Base-by-base conservation (phyloP, 2,329 filamentous ascomycete genomes). In the Fusarium continuum region DNA sequence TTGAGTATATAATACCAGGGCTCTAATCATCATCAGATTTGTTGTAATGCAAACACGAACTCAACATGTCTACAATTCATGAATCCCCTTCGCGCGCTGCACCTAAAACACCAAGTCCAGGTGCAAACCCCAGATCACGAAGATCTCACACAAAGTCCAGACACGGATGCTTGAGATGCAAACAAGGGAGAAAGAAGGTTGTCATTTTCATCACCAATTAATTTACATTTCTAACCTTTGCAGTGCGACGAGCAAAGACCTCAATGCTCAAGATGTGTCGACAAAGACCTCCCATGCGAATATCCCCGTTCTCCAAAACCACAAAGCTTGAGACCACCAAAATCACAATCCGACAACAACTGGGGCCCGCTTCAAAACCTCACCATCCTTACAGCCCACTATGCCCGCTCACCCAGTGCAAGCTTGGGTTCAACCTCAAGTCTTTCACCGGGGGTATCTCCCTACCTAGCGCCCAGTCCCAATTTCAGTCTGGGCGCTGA, bases 121-220 rank as follows among this genome's bases (percentile, higher is more conserved):
- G 16, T 16, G 39, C 23, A 3, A 54, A 10, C 34, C 9, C 31
- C 4, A 48, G 56, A 39, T 63, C 64, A 4, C 38, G 67, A 54
- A 54, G 64, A 52, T 32, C 67, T 2, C 67, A 70, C 13, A 68
- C 56, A 8, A 70, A 70, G n/a, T 70, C 67, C 3, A 56, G 67
- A 14, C 53, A 67, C 16, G 67, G 67, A 16, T 70, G 67, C n/a
- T 3, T 63, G 3, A 40, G 67, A 7, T 70, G 67, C 13, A 70
- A 70, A 8, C 55, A 70, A 11, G 47, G 65, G 8, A 55, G 67
- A 32, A 70, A 69, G 7, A 69, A 69, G 56, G 66, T 69, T 14
- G 0, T 6, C 0, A 2, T 3, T 4, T 2, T 19, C 2, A 2
- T 3, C 1, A 3, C 8, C 1, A 4, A 26, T 9, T 6, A 5